Percentiles rank a stretch among this genome's conserved stretches.
phyloP scores from a whole-genome alignment of 306 rosid genomes.

The Trifolium repens region DNA sequence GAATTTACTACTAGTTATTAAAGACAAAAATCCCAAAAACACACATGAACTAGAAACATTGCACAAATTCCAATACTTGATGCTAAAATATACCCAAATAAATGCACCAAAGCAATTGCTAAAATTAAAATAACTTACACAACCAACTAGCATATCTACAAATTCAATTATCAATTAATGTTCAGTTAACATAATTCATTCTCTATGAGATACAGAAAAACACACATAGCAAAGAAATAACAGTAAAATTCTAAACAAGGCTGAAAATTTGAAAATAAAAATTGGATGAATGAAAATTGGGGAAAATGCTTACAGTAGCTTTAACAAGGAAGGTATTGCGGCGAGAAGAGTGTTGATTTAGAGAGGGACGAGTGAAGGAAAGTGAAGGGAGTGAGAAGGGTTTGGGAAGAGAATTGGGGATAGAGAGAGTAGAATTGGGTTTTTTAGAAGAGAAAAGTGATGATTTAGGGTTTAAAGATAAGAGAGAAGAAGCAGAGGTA shows the following conservation, averaged over 20 bases:
- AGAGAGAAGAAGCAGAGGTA: conserved; percentile 62
- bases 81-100: not conserved
- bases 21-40: not conserved
- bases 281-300: not conserved
- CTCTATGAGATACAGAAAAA: too few species aligned
- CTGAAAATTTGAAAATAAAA: not conserved
- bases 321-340: conserved; percentile 57
- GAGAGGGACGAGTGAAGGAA: conserved; percentile 54
- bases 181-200: not conserved
- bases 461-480: conserved; percentile 53
- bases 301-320: conserved; percentile 53
- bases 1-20: not conserved
- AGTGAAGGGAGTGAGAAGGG: conserved; percentile 45
- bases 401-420: conserved; percentile 56
- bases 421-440: conserved; percentile 45
- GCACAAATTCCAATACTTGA: not conserved
- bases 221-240: too few species aligned
- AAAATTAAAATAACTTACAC: not conserved
- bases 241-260: not conserved
- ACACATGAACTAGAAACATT: not conserved
- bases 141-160: not conserved
- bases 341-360: conserved; percentile 39
- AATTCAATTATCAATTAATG: not conserved
- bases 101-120: not conserved
- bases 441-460: conserved; percentile 49